Conservation (phyloP, 2,329 filamentous ascomycete genomes). For the Diaporthe ampelina region DNA sequence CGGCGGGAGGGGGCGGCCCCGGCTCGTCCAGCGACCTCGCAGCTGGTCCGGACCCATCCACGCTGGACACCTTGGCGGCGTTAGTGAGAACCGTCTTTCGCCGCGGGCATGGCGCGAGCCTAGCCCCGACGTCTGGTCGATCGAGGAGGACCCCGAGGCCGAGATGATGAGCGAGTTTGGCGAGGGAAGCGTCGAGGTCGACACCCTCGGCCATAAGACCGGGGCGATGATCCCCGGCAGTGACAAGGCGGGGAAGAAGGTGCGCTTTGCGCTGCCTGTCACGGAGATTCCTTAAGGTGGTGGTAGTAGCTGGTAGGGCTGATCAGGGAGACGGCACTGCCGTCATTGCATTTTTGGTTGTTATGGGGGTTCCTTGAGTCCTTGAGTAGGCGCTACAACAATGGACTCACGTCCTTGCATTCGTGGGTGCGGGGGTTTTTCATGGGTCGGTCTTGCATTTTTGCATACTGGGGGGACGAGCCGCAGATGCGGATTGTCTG, state of each 20-base stretch:
- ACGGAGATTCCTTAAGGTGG: conserved; percentile 47
- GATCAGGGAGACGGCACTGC: neutral
- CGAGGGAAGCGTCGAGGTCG: conserved; percentile 45
- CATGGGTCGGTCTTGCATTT: conserved; percentile 27
- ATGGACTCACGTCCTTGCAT: conserved; percentile 29
- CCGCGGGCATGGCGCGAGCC: conserved; percentile 69
- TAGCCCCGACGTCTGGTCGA: conserved; percentile 72
- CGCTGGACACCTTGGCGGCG: neutral
- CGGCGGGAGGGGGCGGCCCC: conserved; percentile 49
- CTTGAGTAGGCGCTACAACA: neutral
- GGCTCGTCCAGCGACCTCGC: conserved; percentile 49
- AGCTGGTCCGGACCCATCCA: conserved; percentile 45
- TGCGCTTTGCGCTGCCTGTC: conserved; percentile 66
- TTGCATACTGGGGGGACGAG: neutral
- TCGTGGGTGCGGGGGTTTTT: conserved; percentile 2
- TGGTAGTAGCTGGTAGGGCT: neutral
- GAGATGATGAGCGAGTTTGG: conserved; percentile 60
- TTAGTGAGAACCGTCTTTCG: conserved; percentile 50
- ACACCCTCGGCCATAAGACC: conserved; percentile 47
- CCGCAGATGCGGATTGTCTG: neutral
- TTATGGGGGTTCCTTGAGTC: neutral
- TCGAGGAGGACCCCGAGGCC: conserved; percentile 71
- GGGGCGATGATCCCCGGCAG: conserved; percentile 50
- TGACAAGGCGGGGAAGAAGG: conserved; percentile 68
- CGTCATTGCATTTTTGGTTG: neutral